These are phyloP conservation scores for Zangia roseola DNA, from an alignment of 768 basidiomycete species.

Conservation along the genomic window DNA sequence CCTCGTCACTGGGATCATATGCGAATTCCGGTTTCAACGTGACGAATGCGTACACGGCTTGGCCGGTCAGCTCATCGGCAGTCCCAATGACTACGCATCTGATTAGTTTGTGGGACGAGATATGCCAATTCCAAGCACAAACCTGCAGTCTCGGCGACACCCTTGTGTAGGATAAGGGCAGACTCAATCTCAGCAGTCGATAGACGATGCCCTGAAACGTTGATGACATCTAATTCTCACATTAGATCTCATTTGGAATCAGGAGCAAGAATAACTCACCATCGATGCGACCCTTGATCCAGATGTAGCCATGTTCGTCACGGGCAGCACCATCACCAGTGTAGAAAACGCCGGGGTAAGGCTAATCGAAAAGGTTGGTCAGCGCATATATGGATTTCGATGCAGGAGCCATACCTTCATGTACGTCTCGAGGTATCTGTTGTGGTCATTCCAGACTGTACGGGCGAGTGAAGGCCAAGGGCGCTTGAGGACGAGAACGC, in stretches of 20 bases:
- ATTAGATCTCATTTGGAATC: not conserved
- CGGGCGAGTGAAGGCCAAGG: constrained; percentile 98
- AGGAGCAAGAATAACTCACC: constrained; percentile 46
- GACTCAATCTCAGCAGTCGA: constrained; percentile 99
- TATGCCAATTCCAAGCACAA: constrained; percentile 8
- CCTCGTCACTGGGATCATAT: constrained; percentile 69
- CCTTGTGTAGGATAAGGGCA: constrained; percentile 90
- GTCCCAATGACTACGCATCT: constrained; percentile 64
- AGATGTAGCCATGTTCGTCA: constrained; percentile 95
- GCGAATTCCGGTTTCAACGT: constrained; percentile 95
- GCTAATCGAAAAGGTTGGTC: constrained; percentile 32
- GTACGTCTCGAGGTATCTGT: constrained; percentile 77
- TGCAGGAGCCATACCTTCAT: constrained; percentile 45
- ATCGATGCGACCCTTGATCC: constrained; percentile 98
- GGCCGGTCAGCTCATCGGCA: constrained; percentile 85
- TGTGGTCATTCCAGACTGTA: constrained; percentile 89
- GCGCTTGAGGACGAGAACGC: constrained; percentile 79
- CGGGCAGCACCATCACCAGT: constrained; percentile 98
- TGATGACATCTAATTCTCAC: constrained; percentile 76
- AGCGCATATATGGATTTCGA: constrained; percentile 41
- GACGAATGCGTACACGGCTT: constrained; percentile 93
- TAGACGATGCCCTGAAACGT: constrained; percentile 95
- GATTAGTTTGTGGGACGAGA: constrained; percentile 6
- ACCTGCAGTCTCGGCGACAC: constrained; percentile 93
- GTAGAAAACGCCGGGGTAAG: constrained; percentile 90